A percentile compares a stretch with the other conserved stretches of the same genome.
These are phyloP conservation scores for Fraxinus anomala DNA, from an alignment of 257 asterid species.

Conservation along the genomic window DNA sequence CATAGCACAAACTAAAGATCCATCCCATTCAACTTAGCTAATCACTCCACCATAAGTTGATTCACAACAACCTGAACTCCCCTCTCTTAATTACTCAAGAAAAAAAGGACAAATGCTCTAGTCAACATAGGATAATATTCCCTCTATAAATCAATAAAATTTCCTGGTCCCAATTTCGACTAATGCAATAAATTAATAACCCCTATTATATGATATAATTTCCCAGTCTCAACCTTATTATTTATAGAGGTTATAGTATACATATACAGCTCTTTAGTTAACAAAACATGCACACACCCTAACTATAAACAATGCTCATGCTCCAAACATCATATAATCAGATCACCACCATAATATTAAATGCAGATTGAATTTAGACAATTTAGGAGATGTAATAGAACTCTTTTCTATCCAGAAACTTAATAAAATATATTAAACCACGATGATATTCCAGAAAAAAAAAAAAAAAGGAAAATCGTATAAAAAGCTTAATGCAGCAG, in stretches of 20 bases:
- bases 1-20: background rate
- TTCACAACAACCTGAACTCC: background rate
- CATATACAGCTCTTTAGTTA: background rate
- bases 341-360: slow-evolving; percentile 7
- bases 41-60: background rate
- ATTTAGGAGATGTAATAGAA: slow-evolving; percentile 3
- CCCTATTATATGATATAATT: no score
- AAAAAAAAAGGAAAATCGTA: background rate
- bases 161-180: background rate
- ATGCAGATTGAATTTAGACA: slow-evolving; percentile 14
- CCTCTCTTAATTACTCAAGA: background rate
- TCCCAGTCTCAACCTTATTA: no score
- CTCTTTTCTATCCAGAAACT: slow-evolving; percentile 14
- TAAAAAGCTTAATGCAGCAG: background rate
- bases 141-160: no score
- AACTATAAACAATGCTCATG: background rate
- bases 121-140: background rate
- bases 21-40: background rate
- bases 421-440: slow-evolving; percentile 6
- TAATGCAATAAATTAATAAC: no score
- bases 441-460: slow-evolving; percentile 12
- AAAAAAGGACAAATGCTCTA: no score
- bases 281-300: background rate
- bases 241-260: no score
- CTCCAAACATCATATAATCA: background rate